Base-by-base conservation (phyloP, 768 basidiomycete species). In the Amanita thiersii region DNA sequence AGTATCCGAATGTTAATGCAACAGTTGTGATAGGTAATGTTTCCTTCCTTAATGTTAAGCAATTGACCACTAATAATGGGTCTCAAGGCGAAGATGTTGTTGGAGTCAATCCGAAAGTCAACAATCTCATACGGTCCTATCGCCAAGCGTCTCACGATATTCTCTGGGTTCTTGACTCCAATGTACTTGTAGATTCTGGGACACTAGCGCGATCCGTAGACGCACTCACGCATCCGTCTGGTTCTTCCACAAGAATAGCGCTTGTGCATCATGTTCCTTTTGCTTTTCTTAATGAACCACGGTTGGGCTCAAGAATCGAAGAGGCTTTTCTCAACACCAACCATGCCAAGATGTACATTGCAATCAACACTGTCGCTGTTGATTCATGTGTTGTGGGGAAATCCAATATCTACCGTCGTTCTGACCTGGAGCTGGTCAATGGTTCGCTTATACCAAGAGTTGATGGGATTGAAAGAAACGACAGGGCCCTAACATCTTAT, bases 341-440 rank as follows among this genome's bases (percentile, higher is more conserved):
- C 47, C 96, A 98, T 54, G 90, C 94, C 18, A 98, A 93, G 63
- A 92, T 97, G 86, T 97, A 98, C 54, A 72, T 97, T 39, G 92
- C 91, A 7, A 89, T 97, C 56, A 93, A 94, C 63, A 75, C 84
- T 0, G 65, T 86, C 34, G 88, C 86, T 8, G 63, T 92, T 31
- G 94, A 96, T 42, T 94, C 92, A 1, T 99, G 96, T 53, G 91
- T 98, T 3, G 83, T 96, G 45, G 96, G 96, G 48, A 99, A 99
- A 64, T 94, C 91, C 29, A 92, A 91, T 58, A 56, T 99, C 37
- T 98, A 92, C 61, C 81, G 89, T 33, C 84, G 88, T 34, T 88
- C 88, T 20, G 90, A 94, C 59, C 58, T 98, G 37, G 81, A 89
- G 43, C 72, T 73, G 19, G 70, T 90, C 43, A 78, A 81, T 47